A percentile compares a stretch with the other conserved stretches of the same genome.
These are phyloP conservation scores for Gautieria morchelliformis DNA, from an alignment of 768 basidiomycete genomes.

Conservation along the genomic window DNA sequence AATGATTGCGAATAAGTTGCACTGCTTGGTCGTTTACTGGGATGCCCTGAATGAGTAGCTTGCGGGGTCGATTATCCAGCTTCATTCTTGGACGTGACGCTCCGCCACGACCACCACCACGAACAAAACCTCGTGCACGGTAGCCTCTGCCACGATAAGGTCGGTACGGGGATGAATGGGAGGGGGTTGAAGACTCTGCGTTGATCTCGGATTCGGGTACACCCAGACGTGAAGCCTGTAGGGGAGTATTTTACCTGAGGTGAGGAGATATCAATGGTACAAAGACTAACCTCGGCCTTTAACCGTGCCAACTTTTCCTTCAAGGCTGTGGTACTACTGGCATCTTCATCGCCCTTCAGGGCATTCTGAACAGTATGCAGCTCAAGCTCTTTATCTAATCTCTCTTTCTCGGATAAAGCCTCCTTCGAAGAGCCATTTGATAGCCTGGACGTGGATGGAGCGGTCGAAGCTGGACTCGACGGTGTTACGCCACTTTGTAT, in stretches of 20 bases:
- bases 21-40: slow-evolving; percentile 32
- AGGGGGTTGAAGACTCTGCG: slow-evolving; percentile 27
- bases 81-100: slow-evolving; percentile 69
- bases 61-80: slow-evolving; percentile 83
- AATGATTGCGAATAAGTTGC: slow-evolving; percentile 71
- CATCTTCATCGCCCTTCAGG: slow-evolving; percentile 28
- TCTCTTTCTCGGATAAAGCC: slow-evolving; percentile 31
- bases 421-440: slow-evolving; percentile 13
- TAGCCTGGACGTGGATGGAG: slow-evolving; percentile 19
- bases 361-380: slow-evolving; percentile 35
- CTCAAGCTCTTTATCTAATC: slow-evolving; percentile 80
- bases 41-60: slow-evolving; percentile 64
- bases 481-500: slow-evolving; percentile 72
- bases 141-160: slow-evolving; percentile 60
- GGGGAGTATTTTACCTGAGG: not conserved
- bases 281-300: slow-evolving; percentile 58
- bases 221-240: slow-evolving; percentile 67
- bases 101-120: slow-evolving; percentile 58
- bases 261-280: not conserved
- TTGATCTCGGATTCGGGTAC: slow-evolving; percentile 36
- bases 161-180: slow-evolving; percentile 20
- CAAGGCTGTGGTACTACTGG: slow-evolving; percentile 47
- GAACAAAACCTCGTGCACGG: slow-evolving; percentile 51
- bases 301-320: slow-evolving; percentile 68
- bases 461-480: slow-evolving; percentile 20